Base-by-base conservation (phyloP, 768 basidiomycete genomes). In the Ramaria sp. region DNA sequence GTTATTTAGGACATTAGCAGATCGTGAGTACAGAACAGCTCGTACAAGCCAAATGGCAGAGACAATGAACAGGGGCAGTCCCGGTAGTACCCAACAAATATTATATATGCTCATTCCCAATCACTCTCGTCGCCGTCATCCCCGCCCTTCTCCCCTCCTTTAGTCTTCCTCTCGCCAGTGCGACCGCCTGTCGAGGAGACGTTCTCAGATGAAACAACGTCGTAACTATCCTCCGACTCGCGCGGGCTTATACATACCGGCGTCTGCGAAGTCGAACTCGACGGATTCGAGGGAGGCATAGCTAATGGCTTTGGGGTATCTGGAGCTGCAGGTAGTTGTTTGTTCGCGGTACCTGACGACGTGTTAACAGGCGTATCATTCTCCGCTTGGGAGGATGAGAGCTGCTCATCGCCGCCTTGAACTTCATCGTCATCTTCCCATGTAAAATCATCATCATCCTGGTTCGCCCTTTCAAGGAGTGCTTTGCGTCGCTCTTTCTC, bases 401-500 rank as follows among this genome's bases (percentile, higher is more conserved):
- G 20, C 47, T 39, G 7, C 48, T 30, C n/a, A 51, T 50, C 10
- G 59, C 17, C 56, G 45, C 6, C 54, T 17, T 30, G 38, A 17
- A 87, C 86, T n/a, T 91, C 89, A n/a, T 93, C 91, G 51, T 84
- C 82, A 54, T 90, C 90, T 66, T 93, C 91, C 91, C 91, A 95
- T 63, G 81, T 87, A 69, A 95, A 92, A 58, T 90, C 86, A 34
- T 94, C 92, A 46, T 95, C 92, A 27, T 77, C 80, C 57, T 86
- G 81, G 7, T 73, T 68, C 73, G 19, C 64, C 86, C 91, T 82
- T 74, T 82, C 78, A 34, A 94, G 71, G 34, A 94, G 70, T 33
- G 81, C 82, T 67, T 86, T 88, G 58, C 92, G 81, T 59, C 83
- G 82, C 63, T 79, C 81, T 66, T 89, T 87, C 61, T 91, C 88